Base-by-base conservation (phyloP, 2,329 filamentous ascomycete species). In the Tolypocladium capitatum region DNA sequence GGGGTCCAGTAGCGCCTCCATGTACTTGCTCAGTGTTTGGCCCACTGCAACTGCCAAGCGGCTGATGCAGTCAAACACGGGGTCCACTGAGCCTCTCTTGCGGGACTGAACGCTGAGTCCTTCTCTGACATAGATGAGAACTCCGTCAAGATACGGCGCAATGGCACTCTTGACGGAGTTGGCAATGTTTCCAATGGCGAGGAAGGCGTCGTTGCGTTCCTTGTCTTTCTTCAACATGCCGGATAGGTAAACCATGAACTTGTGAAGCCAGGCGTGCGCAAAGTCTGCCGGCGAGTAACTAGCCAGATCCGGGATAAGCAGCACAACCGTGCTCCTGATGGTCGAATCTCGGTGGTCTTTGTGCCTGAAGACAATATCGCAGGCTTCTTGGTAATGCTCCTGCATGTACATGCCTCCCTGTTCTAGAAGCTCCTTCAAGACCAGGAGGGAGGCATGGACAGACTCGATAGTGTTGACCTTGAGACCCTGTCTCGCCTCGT, bases 381-480 rank as follows among this genome's bases (percentile, higher is more conserved):
- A 97, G 11, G 88, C 84, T 56, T 94, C 87, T 49, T 84, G 80
- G 65, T 97, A 98, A 61, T 90, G 81, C 35, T 90, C 86, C 59
- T 95, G 89, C 92, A 98, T 97, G 66, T 94, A 98, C 91, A 98
- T 98, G 57, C 89, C 90, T 46, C 92, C 92, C 63, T 95, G 91
- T 53, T 92, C 80, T 18, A 98, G 79, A 43, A 98, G 76, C 67
- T 97, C 91, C 63, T 91, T 94, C 58, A 97, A 76, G 1, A 94
- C 89, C 20, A 98, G 75, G 36, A 98, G 75, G 2, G 91, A 96
- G n/a, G 88, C 92, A 62, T 98, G 94, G 38, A 94, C 84, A 50
- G 82, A 84, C 63, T 98, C 92, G 47, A 94, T 77, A 18, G 87
- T 88, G 56, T 81, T 84, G 45, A 83, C 77, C 62, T 83, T 82